Percentiles rank a stretch among this genome's conserved stretches.
Evolutionary conservation across 768 basidiomycete species (phyloP).

Genomic region (Gautieria morchelliformis): DNA sequence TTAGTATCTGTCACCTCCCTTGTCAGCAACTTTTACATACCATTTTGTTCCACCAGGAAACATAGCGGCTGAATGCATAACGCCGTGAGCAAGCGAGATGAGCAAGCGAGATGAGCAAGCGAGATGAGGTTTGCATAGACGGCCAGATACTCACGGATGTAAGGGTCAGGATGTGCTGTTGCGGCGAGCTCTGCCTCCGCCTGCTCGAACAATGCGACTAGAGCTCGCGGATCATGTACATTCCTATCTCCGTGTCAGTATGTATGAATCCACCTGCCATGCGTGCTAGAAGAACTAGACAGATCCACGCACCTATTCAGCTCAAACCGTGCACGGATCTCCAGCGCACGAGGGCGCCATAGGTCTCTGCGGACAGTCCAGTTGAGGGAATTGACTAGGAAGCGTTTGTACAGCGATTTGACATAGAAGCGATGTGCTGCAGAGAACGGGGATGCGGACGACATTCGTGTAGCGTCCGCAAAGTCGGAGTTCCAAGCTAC

Average conservation of each 20-base stretch:
- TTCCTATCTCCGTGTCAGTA: conserved; percentile 36
- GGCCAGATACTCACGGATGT: conserved; percentile 55
- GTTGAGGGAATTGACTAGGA: conserved; percentile 78
- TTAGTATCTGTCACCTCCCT: background rate
- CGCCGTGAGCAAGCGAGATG: background rate
- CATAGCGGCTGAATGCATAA: conserved; percentile 45
- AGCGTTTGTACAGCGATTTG: conserved; percentile 85
- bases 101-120: background rate
- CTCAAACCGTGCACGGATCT: conserved; percentile 91
- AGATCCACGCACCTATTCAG: conserved; percentile 62
- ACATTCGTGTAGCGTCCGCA: background rate
- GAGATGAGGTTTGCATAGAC: conserved; percentile 16
- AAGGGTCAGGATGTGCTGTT: conserved; percentile 82
- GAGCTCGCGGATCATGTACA: conserved; percentile 74
- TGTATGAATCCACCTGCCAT: background rate
- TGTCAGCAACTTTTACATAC: conserved; percentile 28
- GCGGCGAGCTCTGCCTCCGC: conserved; percentile 67
- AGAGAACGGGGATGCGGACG: conserved; percentile 51
- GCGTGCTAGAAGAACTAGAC: conserved; percentile 5
- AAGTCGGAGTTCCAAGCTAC: too few relatives aligned
- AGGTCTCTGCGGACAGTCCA: conserved; percentile 83
- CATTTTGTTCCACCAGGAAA: conserved; percentile 95
- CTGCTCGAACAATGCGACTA: conserved; percentile 66
- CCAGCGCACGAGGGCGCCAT: conserved; percentile 77
- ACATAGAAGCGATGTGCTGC: conserved; percentile 74